phyloP scores from a whole-genome alignment of 2,329 filamentous ascomycete genomes.

The Monosporascus sp. region DNA sequence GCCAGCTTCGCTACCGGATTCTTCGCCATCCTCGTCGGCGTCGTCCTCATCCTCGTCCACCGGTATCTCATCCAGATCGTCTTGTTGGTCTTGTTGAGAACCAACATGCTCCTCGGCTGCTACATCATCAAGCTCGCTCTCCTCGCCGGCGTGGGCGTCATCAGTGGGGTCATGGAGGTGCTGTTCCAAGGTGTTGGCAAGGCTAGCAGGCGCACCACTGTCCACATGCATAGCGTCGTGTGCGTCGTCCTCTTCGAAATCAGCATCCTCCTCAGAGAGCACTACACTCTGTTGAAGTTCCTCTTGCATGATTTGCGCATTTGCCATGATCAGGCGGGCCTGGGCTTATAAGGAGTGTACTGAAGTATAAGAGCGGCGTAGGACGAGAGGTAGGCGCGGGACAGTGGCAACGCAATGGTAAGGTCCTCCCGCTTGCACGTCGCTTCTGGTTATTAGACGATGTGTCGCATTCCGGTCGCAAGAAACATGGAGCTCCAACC shows the following conservation, averaged over 20 bases:
- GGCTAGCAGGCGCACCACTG: conserved; percentile 8
- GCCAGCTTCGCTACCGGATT: conserved; percentile 20
- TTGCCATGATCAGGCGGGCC: conserved; percentile 36
- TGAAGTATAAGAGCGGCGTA: background rate
- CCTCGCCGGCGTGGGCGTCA: conserved; percentile 11
- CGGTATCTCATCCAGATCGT: conserved; percentile 12
- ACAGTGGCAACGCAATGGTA: background rate
- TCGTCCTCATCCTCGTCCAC: conserved; percentile 27
- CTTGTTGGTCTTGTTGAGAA: conserved; percentile 7
- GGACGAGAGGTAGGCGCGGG: background rate
- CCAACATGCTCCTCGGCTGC: conserved; percentile 4
- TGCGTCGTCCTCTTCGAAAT: conserved; percentile 33
- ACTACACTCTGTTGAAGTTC: conserved; percentile 52
- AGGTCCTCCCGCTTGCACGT: background rate
- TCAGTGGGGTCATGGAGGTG: conserved; percentile 18
- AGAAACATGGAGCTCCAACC: background rate
- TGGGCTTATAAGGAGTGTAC: background rate
- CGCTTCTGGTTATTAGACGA: background rate
- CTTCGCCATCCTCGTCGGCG: conserved; percentile 14
- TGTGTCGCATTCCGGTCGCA: background rate
- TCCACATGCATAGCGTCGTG: conserved; percentile 25
- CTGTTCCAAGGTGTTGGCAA: conserved; percentile 14
- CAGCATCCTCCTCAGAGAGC: conserved; percentile 42
- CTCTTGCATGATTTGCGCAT: conserved; percentile 51
- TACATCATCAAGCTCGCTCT: conserved; percentile 21